Percentiles rank a stretch among this genome's conserved stretches.
Evolutionary conservation across 176 grass and related monocot species (phyloP).

Genomic region (Oryza longistaminata): DNA sequence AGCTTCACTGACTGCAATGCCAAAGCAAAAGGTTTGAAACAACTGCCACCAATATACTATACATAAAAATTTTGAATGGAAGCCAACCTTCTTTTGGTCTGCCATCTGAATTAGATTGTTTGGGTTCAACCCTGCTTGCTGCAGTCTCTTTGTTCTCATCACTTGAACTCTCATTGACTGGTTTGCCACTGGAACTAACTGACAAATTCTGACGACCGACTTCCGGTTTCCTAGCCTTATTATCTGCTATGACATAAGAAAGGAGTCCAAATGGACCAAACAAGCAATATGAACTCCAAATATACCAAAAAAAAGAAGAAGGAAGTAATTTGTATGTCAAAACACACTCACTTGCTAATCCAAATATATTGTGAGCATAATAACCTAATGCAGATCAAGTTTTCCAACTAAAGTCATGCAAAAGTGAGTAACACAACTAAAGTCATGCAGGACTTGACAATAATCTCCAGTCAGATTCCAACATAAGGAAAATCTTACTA

Average conservation of each 20-base stretch:
- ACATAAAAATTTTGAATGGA: neutral
- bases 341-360: neutral
- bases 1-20: conserved; percentile 65
- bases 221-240: conserved; percentile 47
- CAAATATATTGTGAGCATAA: neutral
- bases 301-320: neutral
- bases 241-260: conserved; percentile 36
- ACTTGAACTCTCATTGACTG: conserved; percentile 35
- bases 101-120: conserved; percentile 50
- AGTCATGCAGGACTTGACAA: neutral
- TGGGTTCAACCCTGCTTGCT: conserved; percentile 41
- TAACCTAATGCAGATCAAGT: neutral
- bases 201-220: conserved; percentile 16
- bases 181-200: conserved; percentile 37
- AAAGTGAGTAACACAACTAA: neutral
- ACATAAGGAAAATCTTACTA: neutral
- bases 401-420: neutral
- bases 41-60: neutral
- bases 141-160: conserved; percentile 35
- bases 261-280: conserved; percentile 11
- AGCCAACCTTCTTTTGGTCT: conserved; percentile 82
- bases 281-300: conserved; percentile 9
- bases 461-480: neutral
- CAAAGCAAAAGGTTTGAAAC: conserved; percentile 1
- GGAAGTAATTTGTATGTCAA: neutral